A percentile compares a stretch with the other conserved stretches of the same genome.
These are phyloP conservation scores for Alliaria petiolata DNA, from an alignment of 345 rosid species.

Conservation along the genomic window DNA sequence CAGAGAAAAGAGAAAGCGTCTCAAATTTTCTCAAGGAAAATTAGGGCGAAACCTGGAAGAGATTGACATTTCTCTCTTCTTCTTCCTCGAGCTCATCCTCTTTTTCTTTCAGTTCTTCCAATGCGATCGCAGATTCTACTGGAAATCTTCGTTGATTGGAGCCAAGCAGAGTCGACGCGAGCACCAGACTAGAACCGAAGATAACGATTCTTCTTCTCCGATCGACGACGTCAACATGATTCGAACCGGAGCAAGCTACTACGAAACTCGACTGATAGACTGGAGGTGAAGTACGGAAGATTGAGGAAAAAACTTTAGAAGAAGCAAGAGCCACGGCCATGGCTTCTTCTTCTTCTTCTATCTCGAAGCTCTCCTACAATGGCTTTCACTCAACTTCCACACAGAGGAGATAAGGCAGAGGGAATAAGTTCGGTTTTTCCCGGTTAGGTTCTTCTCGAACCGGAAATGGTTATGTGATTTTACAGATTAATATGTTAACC, in stretches of 20 bases:
- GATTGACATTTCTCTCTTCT: conserved; percentile 64
- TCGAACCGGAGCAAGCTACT: conserved; percentile 30
- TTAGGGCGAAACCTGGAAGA: conserved; percentile 58
- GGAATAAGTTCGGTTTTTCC: neutral
- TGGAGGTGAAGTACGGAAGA: neutral
- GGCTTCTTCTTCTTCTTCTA: conserved; percentile 13
- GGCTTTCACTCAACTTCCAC: conserved; percentile 6
- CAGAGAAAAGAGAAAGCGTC: neutral
- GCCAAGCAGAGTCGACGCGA: conserved; percentile 36
- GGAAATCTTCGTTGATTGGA: conserved; percentile 3
- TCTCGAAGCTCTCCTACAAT: neutral
- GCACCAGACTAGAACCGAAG: conserved; percentile 37
- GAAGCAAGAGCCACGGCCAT: conserved; percentile 20
- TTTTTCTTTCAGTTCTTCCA: conserved; percentile 13
- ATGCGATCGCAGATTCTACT: conserved; percentile 43
- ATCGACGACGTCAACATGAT: neutral
- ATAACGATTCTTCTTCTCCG: conserved; percentile 41
- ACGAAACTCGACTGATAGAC: neutral
- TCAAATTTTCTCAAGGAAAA: neutral
- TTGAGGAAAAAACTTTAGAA: neutral
- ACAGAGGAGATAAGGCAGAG: conserved; percentile 16
- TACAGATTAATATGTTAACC: too few relatives aligned
- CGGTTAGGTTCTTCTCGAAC: neutral
- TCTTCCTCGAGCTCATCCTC: conserved; percentile 57
- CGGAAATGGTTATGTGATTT: neutral